These are phyloP conservation scores for Psilocybe tampanensis DNA, from an alignment of 768 basidiomycete species.

Conservation along the genomic window DNA sequence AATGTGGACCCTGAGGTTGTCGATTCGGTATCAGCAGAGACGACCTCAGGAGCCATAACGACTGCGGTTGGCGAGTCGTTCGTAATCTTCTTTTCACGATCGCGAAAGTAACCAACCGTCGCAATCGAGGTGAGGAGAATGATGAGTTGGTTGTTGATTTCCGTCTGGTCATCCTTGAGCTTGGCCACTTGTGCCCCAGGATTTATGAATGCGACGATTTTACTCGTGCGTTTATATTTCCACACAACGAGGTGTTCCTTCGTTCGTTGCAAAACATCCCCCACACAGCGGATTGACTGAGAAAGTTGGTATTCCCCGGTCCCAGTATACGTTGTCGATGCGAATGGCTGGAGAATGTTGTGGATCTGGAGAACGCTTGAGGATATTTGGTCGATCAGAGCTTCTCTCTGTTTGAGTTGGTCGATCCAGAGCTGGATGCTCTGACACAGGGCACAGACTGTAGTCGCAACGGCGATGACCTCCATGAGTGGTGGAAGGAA, in stretches of 20 bases:
- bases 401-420: background rate
- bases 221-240: background rate
- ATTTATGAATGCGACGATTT: slow-evolving; percentile 5
- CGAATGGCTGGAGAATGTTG: slow-evolving; percentile 4
- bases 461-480: slow-evolving; percentile 4
- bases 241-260: slow-evolving; percentile 6
- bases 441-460: slow-evolving; percentile 4
- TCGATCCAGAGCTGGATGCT: slow-evolving; percentile 6
- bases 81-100: background rate
- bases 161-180: slow-evolving; percentile 5
- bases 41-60: background rate
- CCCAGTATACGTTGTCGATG: background rate
- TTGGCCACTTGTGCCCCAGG: background rate
- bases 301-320: slow-evolving; percentile 1
- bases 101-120: slow-evolving; percentile 5
- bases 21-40: background rate
- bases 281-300: slow-evolving; percentile 1
- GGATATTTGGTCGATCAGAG: background rate
- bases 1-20: background rate
- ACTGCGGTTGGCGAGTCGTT: background rate
- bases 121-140: slow-evolving; percentile 4
- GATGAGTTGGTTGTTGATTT: slow-evolving; percentile 4
- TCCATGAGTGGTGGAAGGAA: slow-evolving; percentile 1
- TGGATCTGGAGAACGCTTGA: slow-evolving; percentile 1
- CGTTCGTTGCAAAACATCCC: slow-evolving; percentile 3